Evolutionary conservation across 352 stramenopile genomes (phyloP), one percentile per base, ranked within the genome.

Genomic region (Bremia lactucae): DNA sequence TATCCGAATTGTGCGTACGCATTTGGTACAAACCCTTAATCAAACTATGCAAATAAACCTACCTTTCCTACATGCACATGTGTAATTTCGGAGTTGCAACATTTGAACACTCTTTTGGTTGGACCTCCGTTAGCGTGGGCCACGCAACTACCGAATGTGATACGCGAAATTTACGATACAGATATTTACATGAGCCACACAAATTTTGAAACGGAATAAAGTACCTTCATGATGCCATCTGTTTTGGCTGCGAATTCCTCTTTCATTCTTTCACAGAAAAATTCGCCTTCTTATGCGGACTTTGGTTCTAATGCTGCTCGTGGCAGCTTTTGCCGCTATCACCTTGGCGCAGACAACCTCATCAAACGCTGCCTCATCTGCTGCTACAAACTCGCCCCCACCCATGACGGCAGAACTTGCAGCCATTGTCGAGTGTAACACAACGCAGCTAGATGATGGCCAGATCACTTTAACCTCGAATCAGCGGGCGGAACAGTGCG

Each of bases 401-500:
- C n/a, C 50, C 37, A 31, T 70, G 31, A 51, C 62, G 28, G 53
- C 61, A 26, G 49, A 61, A 35, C 57, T 70, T 21, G 43, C 49
- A n/a, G 52, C 54, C 20, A 72, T 79, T 42, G 47, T 50, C 35
- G 48, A 66, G 21, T 87, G 73, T 48, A 57, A 62, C 49, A 39
- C 59, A 36, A 54, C 42, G 5, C 48, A 81, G 46, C 43, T 81
- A 46, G 39, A 79, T 46, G 57, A 47, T 6, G 57, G 56, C 24
- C 15, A 61, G 29, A n/a, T 39, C 2, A 52, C 59, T 10, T 42
- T 82, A 20, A 67, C 49, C 11, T 78, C 48, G 21, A 83, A 81
- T 52, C 24, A 63, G 55, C 72, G 68, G 41, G 75, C 77, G 42
- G 31, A 46, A 31, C 55, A 72, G 43, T 87, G 74, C 46, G 47